phyloP scores from a whole-genome alignment of 2,329 filamentous ascomycete genomes.

The Claviceps citrina region DNA sequence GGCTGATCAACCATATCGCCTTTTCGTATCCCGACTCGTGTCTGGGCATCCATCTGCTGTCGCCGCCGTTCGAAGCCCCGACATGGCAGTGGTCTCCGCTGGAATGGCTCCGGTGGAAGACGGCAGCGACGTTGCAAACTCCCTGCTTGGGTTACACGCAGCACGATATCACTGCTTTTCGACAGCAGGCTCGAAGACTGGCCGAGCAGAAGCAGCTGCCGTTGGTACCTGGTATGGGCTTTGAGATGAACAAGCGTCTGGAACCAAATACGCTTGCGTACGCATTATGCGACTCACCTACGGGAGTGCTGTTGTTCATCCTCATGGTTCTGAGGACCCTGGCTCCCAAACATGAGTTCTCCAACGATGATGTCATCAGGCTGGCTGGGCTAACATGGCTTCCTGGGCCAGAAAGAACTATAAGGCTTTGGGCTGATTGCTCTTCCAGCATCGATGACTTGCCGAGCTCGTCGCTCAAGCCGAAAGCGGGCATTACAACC shows the following conservation, averaged over 20 bases:
- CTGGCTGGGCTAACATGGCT: conserved; percentile 50
- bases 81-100: conserved; percentile 26
- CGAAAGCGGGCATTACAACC: conserved; percentile 29
- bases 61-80: conserved; percentile 38
- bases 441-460: conserved; percentile 17
- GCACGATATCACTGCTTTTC: conserved; percentile 33
- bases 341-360: conserved; percentile 26
- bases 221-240: conserved; percentile 12
- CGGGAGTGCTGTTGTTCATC: conserved; percentile 40
- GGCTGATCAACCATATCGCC: conserved; percentile 32
- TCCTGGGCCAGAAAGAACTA: conserved; percentile 45
- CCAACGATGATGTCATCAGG: conserved; percentile 40
- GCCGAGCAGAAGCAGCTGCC: conserved; percentile 6
- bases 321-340: conserved; percentile 30
- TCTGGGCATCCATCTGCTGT: conserved; percentile 44
- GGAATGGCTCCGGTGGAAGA: conserved; percentile 39
- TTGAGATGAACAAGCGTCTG: conserved; percentile 16
- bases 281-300: conserved; percentile 46
- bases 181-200: conserved; percentile 8
- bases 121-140: conserved; percentile 33
- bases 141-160: conserved; percentile 40
- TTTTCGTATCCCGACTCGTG: conserved; percentile 33
- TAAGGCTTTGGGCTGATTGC: conserved; percentile 40
- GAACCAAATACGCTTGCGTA: conserved; percentile 43
- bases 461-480: conserved; percentile 15